Base-by-base conservation (phyloP, 768 basidiomycete genomes). In the Hortiboletus campestris region DNA sequence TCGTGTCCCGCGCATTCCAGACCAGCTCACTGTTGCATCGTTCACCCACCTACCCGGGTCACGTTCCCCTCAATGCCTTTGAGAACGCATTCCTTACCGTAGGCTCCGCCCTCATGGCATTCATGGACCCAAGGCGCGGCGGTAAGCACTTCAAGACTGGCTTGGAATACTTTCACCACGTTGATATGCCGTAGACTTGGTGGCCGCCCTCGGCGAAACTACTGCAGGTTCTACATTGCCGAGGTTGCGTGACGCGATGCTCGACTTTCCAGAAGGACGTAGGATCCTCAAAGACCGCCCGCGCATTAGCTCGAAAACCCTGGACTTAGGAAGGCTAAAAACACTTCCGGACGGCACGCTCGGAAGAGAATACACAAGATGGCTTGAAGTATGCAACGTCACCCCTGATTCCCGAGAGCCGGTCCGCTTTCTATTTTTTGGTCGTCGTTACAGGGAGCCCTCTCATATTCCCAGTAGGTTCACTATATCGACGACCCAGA, bases 401-500 rank as follows among this genome's bases (percentile, higher is more conserved):
- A 94, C 90, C 2, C 97, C 97, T 8, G 97, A 99, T 72, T 94
- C 95, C 29, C 77, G 97, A 57, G 89, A 90, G 63, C 89, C 92
- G 3, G 96, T 98, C 55, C 58, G 84, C 63, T 10, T 40, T 36
- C 22, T 51, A n/a, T 32, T n/a, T 4, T 13, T 12, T 29, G 11
- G 16, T 48, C 41, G 14, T 48, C 40, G 16, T 35, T 35, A 17
- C 17, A 5, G 22, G 28, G n/a, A 22, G 31, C 32, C 42, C 22
- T 46, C 54, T 57, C 51, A 57, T 28, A 36, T 11, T 20, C 10
- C 32, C 9, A 54, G 11, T 64, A 98, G 95, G 95, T 97, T 7
- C 91, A 88, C 61, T 98, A 98, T 66, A 88, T 98, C 53, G 84
- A 89, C 66, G 93, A 98, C 65, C 94, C 94, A 2, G 95, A 97